These are phyloP conservation scores for Penicillium freii DNA, from an alignment of 2,329 filamentous ascomycete genomes.

Conservation along the genomic window DNA sequence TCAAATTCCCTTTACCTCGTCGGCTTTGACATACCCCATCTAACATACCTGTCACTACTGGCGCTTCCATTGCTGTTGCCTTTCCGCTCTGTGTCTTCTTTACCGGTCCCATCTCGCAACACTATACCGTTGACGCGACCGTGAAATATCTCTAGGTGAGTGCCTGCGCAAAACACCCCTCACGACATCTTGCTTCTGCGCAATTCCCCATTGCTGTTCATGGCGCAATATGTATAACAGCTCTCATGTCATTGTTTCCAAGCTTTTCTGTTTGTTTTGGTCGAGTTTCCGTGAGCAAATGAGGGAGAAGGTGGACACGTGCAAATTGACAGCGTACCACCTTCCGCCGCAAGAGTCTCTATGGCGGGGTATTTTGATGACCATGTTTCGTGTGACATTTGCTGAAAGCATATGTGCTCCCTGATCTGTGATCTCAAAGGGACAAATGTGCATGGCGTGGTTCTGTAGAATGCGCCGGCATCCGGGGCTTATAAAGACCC, in stretches of 20 bases:
- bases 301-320: conserved; percentile 11
- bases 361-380: not conserved
- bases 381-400: not conserved
- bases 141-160: conserved; percentile 16
- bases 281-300: not conserved
- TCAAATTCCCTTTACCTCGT: conserved; percentile 1
- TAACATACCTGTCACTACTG: not conserved
- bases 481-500: not conserved
- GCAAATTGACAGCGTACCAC: conserved; percentile 6
- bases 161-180: conserved; percentile 14
- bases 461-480: conserved; percentile 9
- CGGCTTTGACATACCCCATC: conserved; percentile 1
- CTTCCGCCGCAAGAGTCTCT: not conserved
- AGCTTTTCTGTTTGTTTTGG: not conserved
- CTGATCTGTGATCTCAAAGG: not conserved
- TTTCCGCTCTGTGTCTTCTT: not conserved
- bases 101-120: not conserved
- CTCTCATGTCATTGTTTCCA: not conserved
- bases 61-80: conserved; percentile 4
- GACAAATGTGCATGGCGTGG: not conserved
- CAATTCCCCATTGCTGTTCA: not conserved
- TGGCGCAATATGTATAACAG: conserved; percentile 1
- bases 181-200: conserved; percentile 6
- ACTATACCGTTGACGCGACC: not conserved
- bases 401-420: not conserved